phyloP scores from a whole-genome alignment of 768 basidiomycete species.

The Phlegmacium glaucopus region DNA sequence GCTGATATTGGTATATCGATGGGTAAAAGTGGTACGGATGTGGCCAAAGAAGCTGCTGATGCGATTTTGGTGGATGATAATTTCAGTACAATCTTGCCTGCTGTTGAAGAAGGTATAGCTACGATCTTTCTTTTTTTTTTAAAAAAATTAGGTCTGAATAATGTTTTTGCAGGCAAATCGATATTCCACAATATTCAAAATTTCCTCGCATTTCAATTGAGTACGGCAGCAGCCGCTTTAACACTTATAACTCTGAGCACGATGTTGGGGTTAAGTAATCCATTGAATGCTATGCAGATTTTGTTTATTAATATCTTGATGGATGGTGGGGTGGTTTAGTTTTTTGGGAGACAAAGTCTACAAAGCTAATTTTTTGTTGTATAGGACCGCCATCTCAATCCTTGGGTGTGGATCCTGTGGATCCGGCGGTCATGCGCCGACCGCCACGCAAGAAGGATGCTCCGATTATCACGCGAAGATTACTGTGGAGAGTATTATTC shows the following conservation, averaged over 20 bases:
- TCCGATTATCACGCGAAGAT: constrained; percentile 72
- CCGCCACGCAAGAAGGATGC: constrained; percentile 94
- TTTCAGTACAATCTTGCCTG: constrained; percentile 91
- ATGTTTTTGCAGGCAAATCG: constrained; percentile 65
- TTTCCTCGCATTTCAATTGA: constrained; percentile 95
- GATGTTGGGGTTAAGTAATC: constrained; percentile 84
- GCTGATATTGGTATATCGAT: constrained; percentile 97
- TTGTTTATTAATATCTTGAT: constrained; percentile 99
- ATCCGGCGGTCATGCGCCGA: constrained; percentile 86
- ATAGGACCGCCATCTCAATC: constrained; percentile 92
- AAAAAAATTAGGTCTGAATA: constrained; percentile 2
- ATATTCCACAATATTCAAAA: constrained; percentile 99
- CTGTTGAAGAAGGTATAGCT: constrained; percentile 81
- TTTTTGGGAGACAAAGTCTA: neutral
- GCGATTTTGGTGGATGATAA: constrained; percentile 97
- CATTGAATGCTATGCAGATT: constrained; percentile 97
- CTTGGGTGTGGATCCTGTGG: constrained; percentile 94
- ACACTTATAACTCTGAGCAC: constrained; percentile 95
- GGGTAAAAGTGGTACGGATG: constrained; percentile 98
- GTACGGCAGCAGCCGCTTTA: constrained; percentile 94
- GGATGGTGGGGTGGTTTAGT: constrained; percentile 62
- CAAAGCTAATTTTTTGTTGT: constrained; percentile 3
- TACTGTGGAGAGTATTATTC: constrained; percentile 84
- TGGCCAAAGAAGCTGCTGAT: constrained; percentile 97
- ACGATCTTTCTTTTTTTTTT: constrained; percentile 1